These are phyloP conservation scores for Cercospora zeina DNA, from an alignment of 2,329 filamentous ascomycete species.

Conservation along the genomic window DNA sequence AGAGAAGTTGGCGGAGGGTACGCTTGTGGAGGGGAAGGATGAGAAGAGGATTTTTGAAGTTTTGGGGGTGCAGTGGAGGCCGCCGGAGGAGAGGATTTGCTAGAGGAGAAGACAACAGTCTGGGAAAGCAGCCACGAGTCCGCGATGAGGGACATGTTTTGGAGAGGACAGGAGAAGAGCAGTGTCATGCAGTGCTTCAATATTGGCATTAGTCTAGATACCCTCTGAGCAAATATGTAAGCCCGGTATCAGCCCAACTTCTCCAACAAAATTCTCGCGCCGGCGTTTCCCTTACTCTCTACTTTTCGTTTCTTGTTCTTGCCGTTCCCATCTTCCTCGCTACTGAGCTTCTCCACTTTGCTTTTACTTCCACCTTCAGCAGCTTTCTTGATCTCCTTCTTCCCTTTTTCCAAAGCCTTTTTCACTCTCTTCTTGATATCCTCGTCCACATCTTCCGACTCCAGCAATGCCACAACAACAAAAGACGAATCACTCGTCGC, in stretches of 20 bases:
- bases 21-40: slow-evolving; percentile 69
- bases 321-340: slow-evolving; percentile 55
- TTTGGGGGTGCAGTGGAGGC: slow-evolving; percentile 80
- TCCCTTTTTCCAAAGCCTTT: slow-evolving; percentile 70
- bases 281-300: slow-evolving; percentile 46
- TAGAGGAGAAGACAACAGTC: too few species aligned
- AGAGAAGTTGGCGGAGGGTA: slow-evolving; percentile 65
- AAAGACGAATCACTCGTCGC: slow-evolving; percentile 84
- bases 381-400: slow-evolving; percentile 68
- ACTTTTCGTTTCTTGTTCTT: slow-evolving; percentile 39
- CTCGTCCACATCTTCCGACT: slow-evolving; percentile 66
- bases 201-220: background rate
- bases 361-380: slow-evolving; percentile 60
- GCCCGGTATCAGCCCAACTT: background rate
- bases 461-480: slow-evolving; percentile 77
- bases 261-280: slow-evolving; percentile 50
- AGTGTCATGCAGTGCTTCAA: background rate
- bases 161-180: background rate
- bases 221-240: background rate
- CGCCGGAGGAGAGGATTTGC: slow-evolving; percentile 74
- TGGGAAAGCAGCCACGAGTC: background rate
- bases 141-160: too few species aligned
- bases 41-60: slow-evolving; percentile 80
- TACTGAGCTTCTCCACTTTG: slow-evolving; percentile 56
- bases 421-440: slow-evolving; percentile 65